Conservation (phyloP, 2,329 filamentous ascomycete species). For the Penicillium sp. region DNA sequence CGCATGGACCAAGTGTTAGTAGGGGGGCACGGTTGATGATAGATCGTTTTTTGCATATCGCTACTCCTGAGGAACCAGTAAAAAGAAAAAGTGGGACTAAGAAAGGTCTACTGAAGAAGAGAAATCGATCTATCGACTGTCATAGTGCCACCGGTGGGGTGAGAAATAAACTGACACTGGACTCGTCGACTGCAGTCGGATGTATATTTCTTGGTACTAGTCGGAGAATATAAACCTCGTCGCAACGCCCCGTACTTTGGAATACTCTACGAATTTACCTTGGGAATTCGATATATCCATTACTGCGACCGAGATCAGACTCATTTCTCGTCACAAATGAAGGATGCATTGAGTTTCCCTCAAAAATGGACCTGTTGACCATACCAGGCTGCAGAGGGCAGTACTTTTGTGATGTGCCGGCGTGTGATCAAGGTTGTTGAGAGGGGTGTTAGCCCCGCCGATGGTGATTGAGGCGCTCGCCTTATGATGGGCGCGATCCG, state of each 20-base stretch:
- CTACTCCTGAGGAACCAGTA: not conserved
- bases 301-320: not conserved
- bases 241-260: not conserved
- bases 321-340: not conserved
- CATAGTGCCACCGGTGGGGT: not conserved
- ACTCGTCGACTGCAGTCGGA: not conserved
- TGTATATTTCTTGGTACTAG: not conserved
- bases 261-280: not conserved
- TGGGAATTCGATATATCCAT: not conserved
- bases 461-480: not conserved
- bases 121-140: not conserved
- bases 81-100: not conserved
- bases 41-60: not conserved
- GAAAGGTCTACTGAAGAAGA: not conserved
- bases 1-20: not conserved
- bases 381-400: not conserved
- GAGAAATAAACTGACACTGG: not conserved
- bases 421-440: conserved; percentile 3
- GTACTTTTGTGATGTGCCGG: not conserved
- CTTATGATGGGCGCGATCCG: not conserved
- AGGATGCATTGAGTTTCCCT: not conserved
- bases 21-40: not conserved
- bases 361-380: not conserved
- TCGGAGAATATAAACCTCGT: not conserved
- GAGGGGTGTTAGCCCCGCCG: not conserved